Evolutionary conservation across 805 yeast species (phyloP), one percentile per base, ranked within the genome.

Genomic region (Ogataea siamensis): DNA sequence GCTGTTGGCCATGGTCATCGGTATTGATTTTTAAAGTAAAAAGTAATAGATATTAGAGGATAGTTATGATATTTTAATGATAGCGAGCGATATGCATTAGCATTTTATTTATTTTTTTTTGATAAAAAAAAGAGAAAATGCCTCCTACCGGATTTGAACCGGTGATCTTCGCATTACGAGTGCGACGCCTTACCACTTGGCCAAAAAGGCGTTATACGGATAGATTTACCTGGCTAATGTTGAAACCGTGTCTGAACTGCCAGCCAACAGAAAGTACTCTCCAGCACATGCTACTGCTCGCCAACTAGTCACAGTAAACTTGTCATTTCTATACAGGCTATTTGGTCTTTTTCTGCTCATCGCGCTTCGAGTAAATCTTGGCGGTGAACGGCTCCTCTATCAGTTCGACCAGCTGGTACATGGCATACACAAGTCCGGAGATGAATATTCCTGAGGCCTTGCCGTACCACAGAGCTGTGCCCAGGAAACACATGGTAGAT

Each of bases 351-450:
- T 60, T 51, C 37, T 48, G 43, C 45, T 54, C 56, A 48, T 68
- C 83, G 49, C 87, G 74, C 51, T 74, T 71, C n/a, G 91, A 84
- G 56, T 93, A 93, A 45, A 93, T 93, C 58, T 72, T 76, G 16
- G 85, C 95, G 15, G 99, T 93, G 70, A 89, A 93, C 11, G 99
- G 99, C 57, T 91, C 99, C 65, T 93, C 99, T 52, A 91, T 87
- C 38, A 73, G 62, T 56, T 88, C 74, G 2, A 96, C 99, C 49
- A 91, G 66, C 39, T 71, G 67, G 67, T 93, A 93, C 88, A 91
- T 83, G 29, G 80, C 60, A 55, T 76, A 79, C 5, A 93, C 99
- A 47, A 86, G 66, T 2, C 69, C 68, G 29, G 94, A 69, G 19
- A 88, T 77, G 32, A 78, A 64, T 33, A 93, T 55, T 17, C 99